phyloP scores from a whole-genome alignment of 2,329 filamentous ascomycete genomes.

The Talaromyces sp. region DNA sequence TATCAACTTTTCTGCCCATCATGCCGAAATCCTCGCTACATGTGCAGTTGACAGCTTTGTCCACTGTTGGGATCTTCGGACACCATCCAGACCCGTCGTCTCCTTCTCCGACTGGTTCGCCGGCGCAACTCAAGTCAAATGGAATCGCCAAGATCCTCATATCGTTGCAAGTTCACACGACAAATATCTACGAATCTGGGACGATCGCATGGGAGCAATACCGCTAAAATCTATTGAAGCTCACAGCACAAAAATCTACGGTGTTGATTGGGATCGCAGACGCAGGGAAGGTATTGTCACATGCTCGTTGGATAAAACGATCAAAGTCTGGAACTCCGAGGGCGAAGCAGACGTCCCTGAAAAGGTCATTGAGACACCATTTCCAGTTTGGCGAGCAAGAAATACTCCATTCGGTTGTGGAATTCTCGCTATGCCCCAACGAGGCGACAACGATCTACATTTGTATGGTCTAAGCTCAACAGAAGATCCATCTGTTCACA shows the following conservation, averaged over 20 bases:
- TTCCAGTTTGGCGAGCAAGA: conserved; percentile 85
- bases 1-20: conserved; percentile 92
- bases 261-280: conserved; percentile 88
- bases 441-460: conserved; percentile 79
- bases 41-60: conserved; percentile 92
- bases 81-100: conserved; percentile 68
- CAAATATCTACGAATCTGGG: conserved; percentile 84
- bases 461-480: conserved; percentile 68
- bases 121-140: conserved; percentile 92
- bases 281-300: conserved; percentile 71
- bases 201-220: conserved; percentile 73
- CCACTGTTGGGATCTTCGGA: conserved; percentile 85
- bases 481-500: conserved; percentile 36
- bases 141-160: conserved; percentile 82
- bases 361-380: conserved; percentile 75
- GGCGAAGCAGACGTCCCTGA: conserved; percentile 65
- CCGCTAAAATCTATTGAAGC: conserved; percentile 83
- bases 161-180: conserved; percentile 90
- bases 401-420: conserved; percentile 89
- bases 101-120: conserved; percentile 92
- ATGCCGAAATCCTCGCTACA: conserved; percentile 83
- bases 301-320: conserved; percentile 85
- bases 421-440: conserved; percentile 86
- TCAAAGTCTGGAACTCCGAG: conserved; percentile 88
- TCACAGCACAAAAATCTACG: conserved; percentile 91